phyloP scores from a whole-genome alignment of 2,329 filamentous ascomycete species.

The Penicillium sp. region DNA sequence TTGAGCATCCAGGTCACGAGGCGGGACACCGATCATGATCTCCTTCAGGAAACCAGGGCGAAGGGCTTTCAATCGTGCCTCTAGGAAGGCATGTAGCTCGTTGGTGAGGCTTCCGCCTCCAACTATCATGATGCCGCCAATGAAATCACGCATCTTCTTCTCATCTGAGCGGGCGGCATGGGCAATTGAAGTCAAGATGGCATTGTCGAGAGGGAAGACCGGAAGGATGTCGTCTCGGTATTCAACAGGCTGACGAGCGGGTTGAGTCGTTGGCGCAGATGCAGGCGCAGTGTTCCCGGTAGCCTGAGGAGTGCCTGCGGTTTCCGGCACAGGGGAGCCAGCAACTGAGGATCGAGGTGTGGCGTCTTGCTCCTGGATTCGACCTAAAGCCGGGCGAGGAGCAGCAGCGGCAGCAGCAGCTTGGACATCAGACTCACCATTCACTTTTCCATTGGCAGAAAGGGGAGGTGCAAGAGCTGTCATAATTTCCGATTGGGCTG shows the following conservation, averaged over 20 bases:
- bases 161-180: constrained; percentile 85
- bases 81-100: constrained; percentile 73
- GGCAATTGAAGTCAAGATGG: constrained; percentile 82
- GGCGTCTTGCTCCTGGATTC: constrained; percentile 61
- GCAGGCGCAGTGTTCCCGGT: constrained; percentile 40
- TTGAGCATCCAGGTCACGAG: constrained; percentile 90
- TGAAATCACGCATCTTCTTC: constrained; percentile 84
- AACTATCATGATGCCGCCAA: constrained; percentile 84
- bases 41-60: constrained; percentile 59
- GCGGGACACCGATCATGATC: constrained; percentile 62
- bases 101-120: constrained; percentile 78
- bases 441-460: constrained; percentile 22
- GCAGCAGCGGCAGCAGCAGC: constrained; percentile 39
- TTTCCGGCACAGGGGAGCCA: constrained; percentile 80
- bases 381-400: constrained; percentile 54
- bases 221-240: constrained; percentile 75
- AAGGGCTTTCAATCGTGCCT: constrained; percentile 69
- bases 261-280: constrained; percentile 28
- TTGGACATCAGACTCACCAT: constrained; percentile 38
- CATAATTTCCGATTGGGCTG: constrained; percentile 68
- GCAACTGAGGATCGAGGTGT: constrained; percentile 82
- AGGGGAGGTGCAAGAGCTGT: constrained; percentile 44
- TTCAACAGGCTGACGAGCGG: constrained; percentile 43
- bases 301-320: constrained; percentile 59
- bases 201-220: constrained; percentile 74